Evolutionary conservation across 805 yeast species (phyloP).

Genomic region (Kluyveromyces lactis): DNA sequence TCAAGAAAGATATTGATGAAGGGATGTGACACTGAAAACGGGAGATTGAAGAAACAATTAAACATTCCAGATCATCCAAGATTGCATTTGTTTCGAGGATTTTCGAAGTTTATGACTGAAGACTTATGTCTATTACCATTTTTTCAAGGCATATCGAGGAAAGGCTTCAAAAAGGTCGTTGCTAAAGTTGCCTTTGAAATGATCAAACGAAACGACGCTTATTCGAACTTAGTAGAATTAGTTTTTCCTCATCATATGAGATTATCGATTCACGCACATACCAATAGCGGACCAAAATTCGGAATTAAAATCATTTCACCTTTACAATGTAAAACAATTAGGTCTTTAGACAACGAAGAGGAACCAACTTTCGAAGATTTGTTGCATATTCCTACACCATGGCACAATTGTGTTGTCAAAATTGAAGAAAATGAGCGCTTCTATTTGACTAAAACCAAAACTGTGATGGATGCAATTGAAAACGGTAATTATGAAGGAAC

Average conservation of each 20-base stretch:
- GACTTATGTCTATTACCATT: constrained; percentile 40
- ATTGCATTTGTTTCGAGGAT: constrained; percentile 46
- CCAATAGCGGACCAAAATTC: constrained; percentile 50
- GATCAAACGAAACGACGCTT: constrained; percentile 59
- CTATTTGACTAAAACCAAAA: constrained; percentile 31
- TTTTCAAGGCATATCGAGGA: constrained; percentile 34
- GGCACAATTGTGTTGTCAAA: constrained; percentile 50
- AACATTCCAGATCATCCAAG: constrained; percentile 47
- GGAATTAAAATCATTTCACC: constrained; percentile 43
- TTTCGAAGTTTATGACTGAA: constrained; percentile 51
- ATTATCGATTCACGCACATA: constrained; percentile 55
- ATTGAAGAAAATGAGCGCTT: constrained; percentile 29
- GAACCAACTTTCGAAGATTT: constrained; percentile 43
- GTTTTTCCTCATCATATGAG: constrained; percentile 52
- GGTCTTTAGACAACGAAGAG: constrained; percentile 30
- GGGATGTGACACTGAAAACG: constrained; percentile 47
- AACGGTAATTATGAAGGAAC: constrained; percentile 29
- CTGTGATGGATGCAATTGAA: constrained; percentile 30
- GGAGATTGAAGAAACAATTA: constrained; percentile 56
- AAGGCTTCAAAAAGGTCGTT: constrained; percentile 41
- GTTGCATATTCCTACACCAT: constrained; percentile 58
- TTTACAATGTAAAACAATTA: constrained; percentile 38
- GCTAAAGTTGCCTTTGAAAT: constrained; percentile 53
- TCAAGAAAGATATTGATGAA: constrained; percentile 36
- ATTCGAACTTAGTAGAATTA: constrained; percentile 52